Evolutionary conservation across 192 early-diverging fungal genomes (phyloP), one percentile per base, ranked within the genome.

Genomic region (Gonapodya prolifera): DNA sequence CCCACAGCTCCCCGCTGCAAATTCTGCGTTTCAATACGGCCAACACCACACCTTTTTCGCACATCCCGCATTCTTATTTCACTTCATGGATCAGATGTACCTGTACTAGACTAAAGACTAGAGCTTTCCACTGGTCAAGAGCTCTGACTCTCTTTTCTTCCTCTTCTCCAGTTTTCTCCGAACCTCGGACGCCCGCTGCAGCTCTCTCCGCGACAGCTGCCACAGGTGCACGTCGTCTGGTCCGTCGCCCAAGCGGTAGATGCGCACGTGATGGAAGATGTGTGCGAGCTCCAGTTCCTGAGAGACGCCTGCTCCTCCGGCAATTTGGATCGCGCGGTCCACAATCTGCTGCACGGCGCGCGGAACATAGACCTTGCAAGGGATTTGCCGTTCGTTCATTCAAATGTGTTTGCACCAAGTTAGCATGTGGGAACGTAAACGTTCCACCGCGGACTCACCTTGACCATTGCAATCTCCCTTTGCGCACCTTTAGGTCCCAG

Each of bases 281-380:
- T 73, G 8, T 2, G 71, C 71, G 18, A 73, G 71, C 71, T 73
- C 71, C 28, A 30, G 8, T 32, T 73, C 71, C 71, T 73, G 71
- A 2, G 71, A 73, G 31, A 73, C 71, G 8, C 71, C 71, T 18
- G 28, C 71, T 2, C 71, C 71, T 2, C 71, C 71, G 31, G 71
- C 71, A 32, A 73, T 2, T 32, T 73, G 71, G 16, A 73, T 73
- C 2, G 71, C 71, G 8, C 32, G 71, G 31, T 73, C 71, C 2
- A 73, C 31, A 13, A 73, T 73, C 29, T 73, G 2, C 71, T 73
- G 71, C 18, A 73, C 18, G 28, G 32, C 71, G 8, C 71, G 16
- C 8, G 71, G 71, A 18, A 73, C 71, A 32, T 30, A 73, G 8
- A 73, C 71, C 71, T 73, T 16, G 18, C 28, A 73, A 73, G 45